phyloP scores from a whole-genome alignment of 2,329 filamentous ascomycete genomes.

The Penicillium nordicum region DNA sequence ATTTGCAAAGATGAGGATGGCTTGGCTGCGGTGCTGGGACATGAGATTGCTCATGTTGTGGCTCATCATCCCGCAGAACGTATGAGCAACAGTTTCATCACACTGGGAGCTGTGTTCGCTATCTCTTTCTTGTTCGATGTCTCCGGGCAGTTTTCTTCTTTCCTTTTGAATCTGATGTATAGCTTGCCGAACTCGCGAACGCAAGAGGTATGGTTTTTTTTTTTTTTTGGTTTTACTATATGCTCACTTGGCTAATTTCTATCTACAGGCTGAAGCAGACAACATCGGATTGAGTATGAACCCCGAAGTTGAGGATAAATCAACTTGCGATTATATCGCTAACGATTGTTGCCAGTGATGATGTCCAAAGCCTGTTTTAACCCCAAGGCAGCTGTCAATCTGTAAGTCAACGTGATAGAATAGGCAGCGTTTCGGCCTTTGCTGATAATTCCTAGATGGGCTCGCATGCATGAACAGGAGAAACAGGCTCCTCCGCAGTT shows the following conservation, averaged over 20 bases:
- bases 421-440: neutral
- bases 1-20: constrained; percentile 56
- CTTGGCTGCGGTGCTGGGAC: constrained; percentile 58
- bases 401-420: constrained; percentile 36
- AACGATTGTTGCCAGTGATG: constrained; percentile 46
- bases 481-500: constrained; percentile 52
- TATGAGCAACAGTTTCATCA: constrained; percentile 46
- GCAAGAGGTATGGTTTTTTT: constrained; percentile 48
- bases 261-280: constrained; percentile 55
- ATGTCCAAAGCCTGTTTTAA: constrained; percentile 62
- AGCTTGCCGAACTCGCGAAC: constrained; percentile 54
- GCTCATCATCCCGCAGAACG: constrained; percentile 56
- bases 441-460: constrained; percentile 40
- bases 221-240: too few species aligned
- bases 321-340: constrained; percentile 8
- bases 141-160: constrained; percentile 36
- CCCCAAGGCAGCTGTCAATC: constrained; percentile 52
- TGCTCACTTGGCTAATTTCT: constrained; percentile 7
- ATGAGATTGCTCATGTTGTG: constrained; percentile 64
- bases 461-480: constrained; percentile 50
- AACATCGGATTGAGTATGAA: constrained; percentile 55
- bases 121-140: constrained; percentile 39
- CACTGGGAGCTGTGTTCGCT: constrained; percentile 28
- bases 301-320: neutral
- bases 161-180: constrained; percentile 50